Conservation (phyloP, 768 basidiomycete species). For the Collybiopsis confluens region DNA sequence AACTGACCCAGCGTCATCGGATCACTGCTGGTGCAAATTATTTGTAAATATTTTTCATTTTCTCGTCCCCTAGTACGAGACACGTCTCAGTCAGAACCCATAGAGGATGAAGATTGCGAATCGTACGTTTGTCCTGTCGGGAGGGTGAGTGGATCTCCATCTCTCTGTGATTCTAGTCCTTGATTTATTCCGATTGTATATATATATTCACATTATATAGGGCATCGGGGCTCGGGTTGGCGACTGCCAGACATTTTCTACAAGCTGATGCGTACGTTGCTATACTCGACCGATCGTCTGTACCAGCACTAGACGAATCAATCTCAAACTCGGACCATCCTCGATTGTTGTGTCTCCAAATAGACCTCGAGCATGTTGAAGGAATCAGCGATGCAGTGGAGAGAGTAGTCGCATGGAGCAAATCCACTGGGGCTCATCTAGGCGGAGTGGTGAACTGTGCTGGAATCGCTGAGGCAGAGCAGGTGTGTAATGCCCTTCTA, state of each 20-base stretch:
- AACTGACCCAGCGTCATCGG: too few relatives aligned
- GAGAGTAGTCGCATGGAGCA: constrained; percentile 34
- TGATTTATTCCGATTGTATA: background rate
- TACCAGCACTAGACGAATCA: constrained; percentile 14
- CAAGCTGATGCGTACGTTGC: constrained; percentile 40
- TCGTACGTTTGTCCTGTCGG: constrained; percentile 53
- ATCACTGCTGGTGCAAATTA: too few relatives aligned
- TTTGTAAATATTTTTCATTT: too few relatives aligned
- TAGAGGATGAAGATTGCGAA: constrained; percentile 42
- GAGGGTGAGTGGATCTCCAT: constrained; percentile 36
- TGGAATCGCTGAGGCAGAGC: constrained; percentile 39
- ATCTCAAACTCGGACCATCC: constrained; percentile 15
- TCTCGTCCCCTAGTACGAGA: too few relatives aligned
- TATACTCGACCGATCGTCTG: constrained; percentile 43
- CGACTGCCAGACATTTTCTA: constrained; percentile 44
- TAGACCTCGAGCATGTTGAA: constrained; percentile 34
- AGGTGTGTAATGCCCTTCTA: constrained; percentile 3
- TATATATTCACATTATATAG: constrained; percentile 21
- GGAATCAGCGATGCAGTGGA: constrained; percentile 37
- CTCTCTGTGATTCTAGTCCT: background rate
- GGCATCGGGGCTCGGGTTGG: constrained; percentile 55
- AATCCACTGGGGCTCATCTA: constrained; percentile 37
- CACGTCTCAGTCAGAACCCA: too few relatives aligned
- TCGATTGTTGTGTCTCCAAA: constrained; percentile 10
- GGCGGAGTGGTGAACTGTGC: constrained; percentile 60